Evolutionary conservation across 306 rosid species (phyloP), one percentile per base, ranked within the genome.

Genomic region (Vigna angularis): DNA sequence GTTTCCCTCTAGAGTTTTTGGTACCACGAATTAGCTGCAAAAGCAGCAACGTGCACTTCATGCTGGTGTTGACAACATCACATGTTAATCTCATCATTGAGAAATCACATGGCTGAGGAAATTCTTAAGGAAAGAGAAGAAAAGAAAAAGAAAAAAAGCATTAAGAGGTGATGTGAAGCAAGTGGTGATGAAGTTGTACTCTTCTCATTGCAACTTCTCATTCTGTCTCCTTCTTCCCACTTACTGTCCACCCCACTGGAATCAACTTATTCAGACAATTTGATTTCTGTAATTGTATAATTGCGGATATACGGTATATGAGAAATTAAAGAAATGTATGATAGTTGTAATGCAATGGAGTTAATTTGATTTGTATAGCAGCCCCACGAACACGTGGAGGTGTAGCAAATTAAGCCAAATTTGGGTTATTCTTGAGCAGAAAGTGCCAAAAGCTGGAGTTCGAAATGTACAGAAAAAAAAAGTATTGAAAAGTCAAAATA

Each of bases 51-150:
- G 49, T 45, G 83, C 85, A 42, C 79, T 86, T 53, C 75, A 62
- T 73, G 71, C 45, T 79, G 73, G 66, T 42, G 51, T 59, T 74
- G 77, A 52, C 66, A 57, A n/a, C 75, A 70, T 40, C 91, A 84
- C 88, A 82, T 84, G 88, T 66, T 20, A 26, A 28, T 64, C 75
- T 74, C 66, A 89, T 83, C 73, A 87, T 87, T 83, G 84, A 83
- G 77, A 44, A 49, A 71, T 69, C 89, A 82, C 87, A 85, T 85
- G 87, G 83, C 28, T 24, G 24, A 11, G 67, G 47, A 74, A 64
- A 48, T 63, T 74, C 57, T 52, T 12, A 30, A 32, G 15, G 1
- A 42, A 58, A 73, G 38, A 13, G 5, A 12, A 61, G 57, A 17
- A 62, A 56, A 7, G 2, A 15, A 24, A 15, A 24, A 42, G 11